phyloP scores from a whole-genome alignment of 139 green algal genomes.

The Chlorella sorokiniana region DNA sequence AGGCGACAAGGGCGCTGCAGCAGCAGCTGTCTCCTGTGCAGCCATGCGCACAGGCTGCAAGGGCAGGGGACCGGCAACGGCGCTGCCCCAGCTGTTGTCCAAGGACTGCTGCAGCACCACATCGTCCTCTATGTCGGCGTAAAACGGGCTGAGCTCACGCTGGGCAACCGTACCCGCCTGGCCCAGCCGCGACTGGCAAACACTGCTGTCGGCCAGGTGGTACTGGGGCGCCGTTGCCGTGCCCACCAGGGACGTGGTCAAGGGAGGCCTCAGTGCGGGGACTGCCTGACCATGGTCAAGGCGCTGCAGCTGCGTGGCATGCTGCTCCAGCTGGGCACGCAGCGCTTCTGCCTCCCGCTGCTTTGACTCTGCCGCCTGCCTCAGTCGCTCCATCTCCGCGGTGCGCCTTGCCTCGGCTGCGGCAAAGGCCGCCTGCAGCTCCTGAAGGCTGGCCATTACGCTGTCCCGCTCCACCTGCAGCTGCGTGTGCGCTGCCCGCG shows the following conservation, averaged over 20 bases:
- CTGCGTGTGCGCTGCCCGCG: background rate
- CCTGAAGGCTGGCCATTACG: constrained; percentile 3
- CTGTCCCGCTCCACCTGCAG: background rate
- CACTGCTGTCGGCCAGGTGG: no score
- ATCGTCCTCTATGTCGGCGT: background rate
- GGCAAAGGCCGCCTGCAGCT: constrained; percentile 16
- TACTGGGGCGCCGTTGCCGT: no score
- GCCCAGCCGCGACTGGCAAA: no score
- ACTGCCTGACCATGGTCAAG: background rate
- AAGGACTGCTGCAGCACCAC: background rate
- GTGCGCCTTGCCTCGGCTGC: constrained; percentile 3
- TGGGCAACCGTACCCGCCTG: no score
- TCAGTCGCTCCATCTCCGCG: constrained; percentile 13
- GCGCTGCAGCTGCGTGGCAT: background rate
- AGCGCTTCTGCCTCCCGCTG: constrained; percentile 3
- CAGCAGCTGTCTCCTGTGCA: background rate
- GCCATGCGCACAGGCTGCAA: constrained; percentile 1
- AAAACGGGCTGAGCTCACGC: background rate
- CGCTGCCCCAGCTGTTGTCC: background rate
- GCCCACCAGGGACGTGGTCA: no score
- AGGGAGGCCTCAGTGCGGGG: no score
- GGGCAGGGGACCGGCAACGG: background rate
- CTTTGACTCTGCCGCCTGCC: background rate
- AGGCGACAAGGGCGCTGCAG: background rate
- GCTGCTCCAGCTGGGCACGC: background rate